Evolutionary conservation across 805 yeast species (phyloP).

Genomic region (Ogataea glucozyma): DNA sequence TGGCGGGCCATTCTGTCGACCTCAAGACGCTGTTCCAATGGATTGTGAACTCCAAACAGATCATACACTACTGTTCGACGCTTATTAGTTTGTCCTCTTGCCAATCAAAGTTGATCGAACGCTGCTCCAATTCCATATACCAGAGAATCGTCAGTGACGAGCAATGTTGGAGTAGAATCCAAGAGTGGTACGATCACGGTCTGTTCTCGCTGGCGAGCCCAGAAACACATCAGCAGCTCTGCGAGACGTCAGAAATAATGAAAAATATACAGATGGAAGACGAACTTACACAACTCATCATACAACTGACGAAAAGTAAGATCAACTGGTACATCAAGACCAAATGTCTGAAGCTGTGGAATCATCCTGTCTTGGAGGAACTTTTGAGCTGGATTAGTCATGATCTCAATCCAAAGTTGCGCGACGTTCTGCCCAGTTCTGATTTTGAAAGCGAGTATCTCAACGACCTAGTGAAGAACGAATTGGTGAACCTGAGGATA

Average conservation of each 20-base stretch:
- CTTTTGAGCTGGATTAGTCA: conserved; percentile 41
- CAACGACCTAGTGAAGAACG: conserved; percentile 22
- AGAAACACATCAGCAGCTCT: conserved; percentile 15
- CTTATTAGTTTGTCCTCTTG: conserved; percentile 13
- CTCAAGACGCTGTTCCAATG: conserved; percentile 19
- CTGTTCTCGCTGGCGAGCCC: conserved; percentile 16
- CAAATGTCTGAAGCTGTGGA: conserved; percentile 41
- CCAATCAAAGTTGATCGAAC: conserved; percentile 21
- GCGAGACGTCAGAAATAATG: conserved; percentile 21
- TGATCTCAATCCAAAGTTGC: conserved; percentile 39
- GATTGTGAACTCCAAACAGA: conserved; percentile 16
- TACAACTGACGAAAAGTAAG: conserved; percentile 39
- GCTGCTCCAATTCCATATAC: conserved; percentile 28
- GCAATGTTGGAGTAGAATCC: conserved; percentile 12
- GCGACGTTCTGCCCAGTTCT: conserved; percentile 17
- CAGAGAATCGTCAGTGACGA: conserved; percentile 16
- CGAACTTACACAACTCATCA: conserved; percentile 32
- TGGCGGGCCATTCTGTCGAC: conserved; percentile 7
- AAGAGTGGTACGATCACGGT: conserved; percentile 17
- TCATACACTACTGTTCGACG: conserved; percentile 15
- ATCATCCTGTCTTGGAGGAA: conserved; percentile 35
- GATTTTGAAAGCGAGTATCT: conserved; percentile 21
- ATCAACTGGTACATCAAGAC: conserved; percentile 36
- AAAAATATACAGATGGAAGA: conserved; percentile 23
- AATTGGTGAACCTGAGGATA: conserved; percentile 46